Base-by-base conservation (phyloP, 2,329 filamentous ascomycete genomes). In the Periconia sp. region DNA sequence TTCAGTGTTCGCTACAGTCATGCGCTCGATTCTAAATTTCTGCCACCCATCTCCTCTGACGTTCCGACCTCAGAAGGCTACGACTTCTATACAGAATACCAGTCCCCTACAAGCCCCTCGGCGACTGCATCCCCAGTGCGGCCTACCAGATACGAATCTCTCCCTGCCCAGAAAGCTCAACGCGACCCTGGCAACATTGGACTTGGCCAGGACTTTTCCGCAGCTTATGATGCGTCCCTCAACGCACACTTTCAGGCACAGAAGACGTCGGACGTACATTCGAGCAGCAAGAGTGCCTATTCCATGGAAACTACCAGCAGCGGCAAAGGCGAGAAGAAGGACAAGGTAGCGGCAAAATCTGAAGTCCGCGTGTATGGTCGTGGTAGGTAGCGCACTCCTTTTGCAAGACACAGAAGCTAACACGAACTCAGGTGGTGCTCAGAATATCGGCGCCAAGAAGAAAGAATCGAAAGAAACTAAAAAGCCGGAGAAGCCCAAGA, bases 401-500 rank as follows among this genome's bases (percentile, higher is more conserved):
- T 15, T 24, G 17, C 39, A 31, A 34, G 28, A 52, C 10, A 42
- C 54, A 71, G 5, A 69, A 76, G 24, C 1, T 68, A 52, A 66
- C 33, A 35, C 42, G 34, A 52, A 43, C 32, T 50, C 52, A 77
- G 74, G 73, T 52, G 76, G 77, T 32, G 77, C 75, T 26, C 80
- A 81, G 57, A 78, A 81, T 54, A 73, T 77, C 46, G 75, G 74
- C 21, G 80, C 79, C 61, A 78, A 81, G 52, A 71, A 74, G 48
- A 79, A 78, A 48, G 73, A 76, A 40, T 72, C 73, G 40, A 75
- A 77, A 52, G 65, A 74, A 24, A 45, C 38, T 6, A 39, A 54
- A 54, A 67, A 69, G 41, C 69, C 78, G 41, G 73, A 74, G 47
- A 76, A 80, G 52, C 46, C 56, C 7, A 47, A 61, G 45, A 65